These are phyloP conservation scores for Nitzschia palea DNA, from an alignment of 108 stramenopile species.

Conservation along the genomic window DNA sequence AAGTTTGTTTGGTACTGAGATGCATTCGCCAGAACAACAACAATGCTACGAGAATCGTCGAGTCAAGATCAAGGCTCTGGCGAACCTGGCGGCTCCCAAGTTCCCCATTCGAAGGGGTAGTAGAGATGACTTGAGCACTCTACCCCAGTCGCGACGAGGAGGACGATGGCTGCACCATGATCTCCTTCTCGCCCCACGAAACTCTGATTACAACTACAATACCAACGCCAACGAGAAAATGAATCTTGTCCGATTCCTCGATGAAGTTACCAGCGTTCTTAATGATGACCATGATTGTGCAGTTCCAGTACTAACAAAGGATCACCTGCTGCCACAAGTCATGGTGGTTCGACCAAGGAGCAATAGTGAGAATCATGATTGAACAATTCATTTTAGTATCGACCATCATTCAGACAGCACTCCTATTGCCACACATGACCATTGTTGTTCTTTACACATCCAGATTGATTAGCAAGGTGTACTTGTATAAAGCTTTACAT, in stretches of 20 bases:
- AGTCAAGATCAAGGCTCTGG: background rate
- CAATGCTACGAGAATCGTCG: background rate
- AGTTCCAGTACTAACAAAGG: too few species aligned
- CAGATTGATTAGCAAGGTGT: too few species aligned
- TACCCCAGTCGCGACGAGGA: background rate
- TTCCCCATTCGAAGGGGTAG: constrained; percentile 11
- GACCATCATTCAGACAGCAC: too few species aligned
- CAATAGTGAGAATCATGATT: too few species aligned
- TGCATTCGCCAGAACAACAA: background rate
- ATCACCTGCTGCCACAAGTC: too few species aligned
- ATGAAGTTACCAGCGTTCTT: constrained; percentile 5
- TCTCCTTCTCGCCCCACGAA: too few species aligned
- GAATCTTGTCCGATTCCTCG: background rate
- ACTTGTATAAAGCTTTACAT: too few species aligned
- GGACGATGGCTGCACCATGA: background rate
- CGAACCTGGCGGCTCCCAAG: background rate
- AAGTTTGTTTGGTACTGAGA: background rate
- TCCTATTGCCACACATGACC: too few species aligned
- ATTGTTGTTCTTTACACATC: too few species aligned
- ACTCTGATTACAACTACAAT: background rate
- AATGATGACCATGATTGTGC: too few species aligned
- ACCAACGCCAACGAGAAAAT: background rate
- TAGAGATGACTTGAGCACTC: constrained; percentile 5
- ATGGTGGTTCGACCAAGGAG: too few species aligned
- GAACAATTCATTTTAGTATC: too few species aligned